Conservation (phyloP, 1,139 yeast species). For the Scheffersomyces parashehatae region DNA sequence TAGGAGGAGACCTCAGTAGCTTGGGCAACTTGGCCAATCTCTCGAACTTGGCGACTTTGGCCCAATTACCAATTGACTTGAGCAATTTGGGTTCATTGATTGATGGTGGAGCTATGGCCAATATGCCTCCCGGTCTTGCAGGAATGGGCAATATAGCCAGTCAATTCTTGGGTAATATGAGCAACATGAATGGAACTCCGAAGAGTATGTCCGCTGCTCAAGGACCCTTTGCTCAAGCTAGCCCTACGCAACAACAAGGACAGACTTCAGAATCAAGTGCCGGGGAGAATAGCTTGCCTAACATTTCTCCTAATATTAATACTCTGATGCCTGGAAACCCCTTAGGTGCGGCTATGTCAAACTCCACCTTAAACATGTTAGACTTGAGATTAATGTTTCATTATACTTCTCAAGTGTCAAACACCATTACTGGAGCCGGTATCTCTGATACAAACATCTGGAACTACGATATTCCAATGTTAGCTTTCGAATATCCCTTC, state of each 20-base stretch:
- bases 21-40: slow-evolving; percentile 44
- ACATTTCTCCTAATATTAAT: slow-evolving; percentile 30
- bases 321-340: slow-evolving; percentile 15
- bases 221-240: background rate
- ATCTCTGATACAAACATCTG: slow-evolving; percentile 85
- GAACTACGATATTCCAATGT: slow-evolving; percentile 82
- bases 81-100: slow-evolving; percentile 35
- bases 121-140: background rate
- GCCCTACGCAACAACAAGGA: background rate
- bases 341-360: slow-evolving; percentile 13
- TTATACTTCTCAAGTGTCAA: slow-evolving; percentile 81
- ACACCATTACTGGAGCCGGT: slow-evolving; percentile 88
- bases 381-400: slow-evolving; percentile 85
- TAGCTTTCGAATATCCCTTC: slow-evolving; percentile 87
- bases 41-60: slow-evolving; percentile 44
- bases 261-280: background rate
- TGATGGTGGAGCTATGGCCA: slow-evolving; percentile 11
- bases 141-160: background rate
- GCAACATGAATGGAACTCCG: background rate
- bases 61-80: slow-evolving; percentile 46
- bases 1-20: slow-evolving; percentile 33
- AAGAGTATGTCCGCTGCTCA: background rate
- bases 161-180: slow-evolving; percentile 2
- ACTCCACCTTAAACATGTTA: slow-evolving; percentile 57
- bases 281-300: slow-evolving; percentile 15